phyloP scores from a whole-genome alignment of 75 land plant genomes.

The Selaginella moellendorffii region DNA sequence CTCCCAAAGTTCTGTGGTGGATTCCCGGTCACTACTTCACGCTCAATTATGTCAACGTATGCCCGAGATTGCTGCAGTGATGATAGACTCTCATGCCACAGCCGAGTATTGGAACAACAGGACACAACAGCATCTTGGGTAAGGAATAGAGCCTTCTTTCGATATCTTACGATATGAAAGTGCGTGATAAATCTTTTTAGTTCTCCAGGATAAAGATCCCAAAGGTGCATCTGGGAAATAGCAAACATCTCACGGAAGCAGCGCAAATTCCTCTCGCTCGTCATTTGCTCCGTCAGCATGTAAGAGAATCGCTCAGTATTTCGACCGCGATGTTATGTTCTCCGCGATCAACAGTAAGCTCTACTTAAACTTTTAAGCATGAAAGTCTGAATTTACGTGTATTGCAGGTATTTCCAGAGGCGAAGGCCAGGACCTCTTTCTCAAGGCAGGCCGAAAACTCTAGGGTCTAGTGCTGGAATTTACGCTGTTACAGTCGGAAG shows the following conservation, averaged over 20 bases:
- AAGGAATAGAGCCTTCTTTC: too few relatives aligned
- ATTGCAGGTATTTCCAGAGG: conserved; percentile 98
- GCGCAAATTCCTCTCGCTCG: conserved; percentile 58
- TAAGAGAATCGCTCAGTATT: conserved; percentile 55
- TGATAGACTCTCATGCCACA: conserved; percentile 82
- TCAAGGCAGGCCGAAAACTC: conserved; percentile 57
- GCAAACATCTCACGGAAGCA: conserved; percentile 63
- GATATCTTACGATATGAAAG: too few relatives aligned
- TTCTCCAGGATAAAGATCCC: conserved; percentile 89
- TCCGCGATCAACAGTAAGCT: conserved; percentile 75
- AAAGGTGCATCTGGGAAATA: conserved; percentile 83
- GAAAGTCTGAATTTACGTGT: too few relatives aligned
- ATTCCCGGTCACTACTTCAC: conserved; percentile 91
- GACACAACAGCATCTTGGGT: conserved; percentile 58
- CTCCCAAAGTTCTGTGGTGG: conserved; percentile 88
- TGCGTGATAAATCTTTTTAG: too few relatives aligned
- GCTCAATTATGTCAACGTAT: conserved; percentile 69
- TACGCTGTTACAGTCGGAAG: conserved; percentile 86
- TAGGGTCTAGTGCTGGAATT: conserved; percentile 18
- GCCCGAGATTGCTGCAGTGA: conserved; percentile 63
- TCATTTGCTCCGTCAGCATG: conserved; percentile 60
- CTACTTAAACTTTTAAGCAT: not conserved
- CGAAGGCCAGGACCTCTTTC: conserved; percentile 85
- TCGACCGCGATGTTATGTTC: conserved; percentile 58
- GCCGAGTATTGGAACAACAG: conserved; percentile 79